Evolutionary conservation across 1,139 yeast genomes (phyloP).

Genomic region (Taiozyma sp.): DNA sequence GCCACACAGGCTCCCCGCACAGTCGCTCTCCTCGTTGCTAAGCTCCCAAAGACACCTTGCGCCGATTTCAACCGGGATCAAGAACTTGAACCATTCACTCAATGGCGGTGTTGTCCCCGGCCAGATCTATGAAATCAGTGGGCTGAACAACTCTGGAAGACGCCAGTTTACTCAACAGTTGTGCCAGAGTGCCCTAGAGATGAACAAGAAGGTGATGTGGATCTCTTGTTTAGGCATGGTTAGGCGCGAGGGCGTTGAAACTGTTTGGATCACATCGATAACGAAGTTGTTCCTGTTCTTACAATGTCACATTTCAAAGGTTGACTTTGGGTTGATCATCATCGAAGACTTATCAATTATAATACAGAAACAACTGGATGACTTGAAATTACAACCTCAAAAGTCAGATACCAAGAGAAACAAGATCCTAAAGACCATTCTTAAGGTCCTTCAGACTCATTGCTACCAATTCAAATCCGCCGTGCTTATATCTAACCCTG

Average conservation of each 20-base stretch:
- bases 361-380: slow-evolving; percentile 10
- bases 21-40: slow-evolving; percentile 16
- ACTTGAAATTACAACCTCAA: slow-evolving; percentile 4
- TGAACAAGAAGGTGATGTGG: slow-evolving; percentile 16
- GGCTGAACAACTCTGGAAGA: slow-evolving; percentile 19
- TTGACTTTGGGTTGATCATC: slow-evolving; percentile 12
- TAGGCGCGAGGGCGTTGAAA: background rate
- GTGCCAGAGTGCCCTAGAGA: slow-evolving; percentile 9
- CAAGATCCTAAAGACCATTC: background rate
- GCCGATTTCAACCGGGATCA: slow-evolving; percentile 14
- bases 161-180: slow-evolving; percentile 10
- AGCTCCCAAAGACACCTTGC: slow-evolving; percentile 12
- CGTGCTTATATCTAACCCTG: slow-evolving; percentile 13
- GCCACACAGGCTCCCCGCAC: slow-evolving; percentile 12
- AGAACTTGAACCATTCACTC: slow-evolving; percentile 13
- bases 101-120: slow-evolving; percentile 21
- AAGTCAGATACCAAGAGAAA: slow-evolving; percentile 3
- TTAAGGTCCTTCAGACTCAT: slow-evolving; percentile 7
- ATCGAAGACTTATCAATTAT: slow-evolving; percentile 19
- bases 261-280: slow-evolving; percentile 10
- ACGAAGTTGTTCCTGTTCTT: slow-evolving; percentile 14
- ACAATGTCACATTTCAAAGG: slow-evolving; percentile 5
- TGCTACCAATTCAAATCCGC: slow-evolving; percentile 14
- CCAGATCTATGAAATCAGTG: slow-evolving; percentile 18
- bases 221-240: slow-evolving; percentile 7